Conservation (phyloP, 345 rosid genomes). For the Sonneratia alba region DNA sequence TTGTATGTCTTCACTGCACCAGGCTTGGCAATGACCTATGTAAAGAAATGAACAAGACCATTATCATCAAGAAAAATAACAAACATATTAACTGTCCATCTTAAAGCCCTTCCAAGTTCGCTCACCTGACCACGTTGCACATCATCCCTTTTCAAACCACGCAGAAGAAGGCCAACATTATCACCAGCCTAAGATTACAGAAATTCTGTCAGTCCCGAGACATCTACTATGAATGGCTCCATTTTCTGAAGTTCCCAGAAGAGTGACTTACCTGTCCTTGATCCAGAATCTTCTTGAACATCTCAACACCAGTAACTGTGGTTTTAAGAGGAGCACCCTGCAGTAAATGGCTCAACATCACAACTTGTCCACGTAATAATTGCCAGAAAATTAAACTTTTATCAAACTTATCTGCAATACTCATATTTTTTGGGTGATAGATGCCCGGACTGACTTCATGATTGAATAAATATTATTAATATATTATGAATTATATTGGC, state of each 20-base stretch:
- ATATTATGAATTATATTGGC: neutral
- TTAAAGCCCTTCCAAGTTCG: neutral
- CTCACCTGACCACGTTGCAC: slow-evolving; percentile 85
- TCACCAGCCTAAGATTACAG: slow-evolving; percentile 71
- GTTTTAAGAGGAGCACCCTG: slow-evolving; percentile 78
- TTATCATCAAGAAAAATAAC: neutral
- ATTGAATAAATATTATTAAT: neutral
- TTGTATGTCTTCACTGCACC: slow-evolving; percentile 73
- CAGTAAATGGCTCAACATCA: slow-evolving; percentile 14
- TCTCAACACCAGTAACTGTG: slow-evolving; percentile 93
- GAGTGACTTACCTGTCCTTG: slow-evolving; percentile 64
- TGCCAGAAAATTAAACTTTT: neutral
- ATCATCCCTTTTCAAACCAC: slow-evolving; percentile 90
- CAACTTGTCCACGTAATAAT: slow-evolving; percentile 5
- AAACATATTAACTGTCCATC: neutral
- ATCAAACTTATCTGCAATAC: neutral
- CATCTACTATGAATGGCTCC: neutral
- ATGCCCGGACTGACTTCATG: neutral
- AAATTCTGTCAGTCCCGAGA: neutral
- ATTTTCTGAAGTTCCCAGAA: neutral
- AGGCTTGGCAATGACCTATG: slow-evolving; percentile 94
- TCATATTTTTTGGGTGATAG: too few species aligned
- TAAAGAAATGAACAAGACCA: neutral
- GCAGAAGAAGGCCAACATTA: slow-evolving; percentile 92
- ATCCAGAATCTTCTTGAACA: slow-evolving; percentile 97